Base-by-base conservation (phyloP, 2,329 filamentous ascomycete species). In the Colletotrichum acutatum region DNA sequence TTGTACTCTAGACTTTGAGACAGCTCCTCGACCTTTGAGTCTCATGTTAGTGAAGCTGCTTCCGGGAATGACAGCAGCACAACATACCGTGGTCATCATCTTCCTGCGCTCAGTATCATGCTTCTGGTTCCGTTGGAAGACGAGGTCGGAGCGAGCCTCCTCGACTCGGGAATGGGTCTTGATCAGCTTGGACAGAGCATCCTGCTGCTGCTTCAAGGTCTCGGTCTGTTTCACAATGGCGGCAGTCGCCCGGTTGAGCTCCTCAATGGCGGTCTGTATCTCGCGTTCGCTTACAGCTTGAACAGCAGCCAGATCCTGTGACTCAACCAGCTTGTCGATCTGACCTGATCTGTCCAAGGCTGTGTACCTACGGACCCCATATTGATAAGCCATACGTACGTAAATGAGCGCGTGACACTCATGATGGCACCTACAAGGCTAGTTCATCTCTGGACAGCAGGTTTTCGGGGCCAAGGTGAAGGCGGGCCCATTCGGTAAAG, bases 151-250 rank as follows among this genome's bases (percentile, higher is more conserved):
- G 8, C 85, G 80, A 32, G 80, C 78, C 26, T 83, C 79, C 22
- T 72, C 72, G 24, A 75, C 76, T 28, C 83, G 83, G 4, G 82
- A 80, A 67, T 82, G 81, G 57, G 79, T 87, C 63, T 86, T 86
- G 5, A 88, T 82, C 75, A 89, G 83, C 28, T 89, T 80, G 42
- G 86, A 85, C 65, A 94, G 79, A 11, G 91, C 90, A 76, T 89
- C 87, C 72, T 90, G 89, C 79, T 94, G 92, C 63, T 87, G 84
- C 68, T 87, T 86, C 22, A 94, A 79, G 0, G 87, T 84, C 77
- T 90, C 89, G 32, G 87, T 91, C 78, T 94, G 92, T 79, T 88
- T 88, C 74, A 89, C 86, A 32, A 94, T 92, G 22, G 87, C 87
- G 22, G 86, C 86, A 0, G 92, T 94, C 1, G 92, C 93, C 49